phyloP scores from a whole-genome alignment of 164 flowering plant species.

The Magnolia changhungtana region DNA sequence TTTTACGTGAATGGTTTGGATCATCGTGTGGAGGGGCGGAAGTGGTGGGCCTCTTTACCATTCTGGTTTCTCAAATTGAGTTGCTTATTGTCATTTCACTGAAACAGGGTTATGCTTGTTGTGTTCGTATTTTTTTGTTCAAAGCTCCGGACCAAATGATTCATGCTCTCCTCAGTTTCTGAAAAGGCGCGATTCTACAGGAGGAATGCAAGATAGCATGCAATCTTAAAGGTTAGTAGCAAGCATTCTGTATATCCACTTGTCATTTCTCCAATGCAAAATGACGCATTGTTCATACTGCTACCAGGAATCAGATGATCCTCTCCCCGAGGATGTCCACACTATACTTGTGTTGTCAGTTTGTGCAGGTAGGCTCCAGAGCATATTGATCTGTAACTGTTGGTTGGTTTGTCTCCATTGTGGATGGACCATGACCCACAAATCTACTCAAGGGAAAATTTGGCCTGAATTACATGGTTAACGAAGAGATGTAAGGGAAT shows the following conservation, averaged over 20 bases:
- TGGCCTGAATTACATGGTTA: too few relatives aligned
- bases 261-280: neutral
- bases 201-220: conserved; percentile 32
- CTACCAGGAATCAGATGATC: too few relatives aligned
- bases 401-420: too few relatives aligned
- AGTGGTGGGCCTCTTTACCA: neutral
- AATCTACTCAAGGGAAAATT: too few relatives aligned
- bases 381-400: too few relatives aligned
- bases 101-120: conserved; percentile 78
- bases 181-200: conserved; percentile 29
- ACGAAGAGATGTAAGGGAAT: too few relatives aligned
- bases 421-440: too few relatives aligned
- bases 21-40: neutral
- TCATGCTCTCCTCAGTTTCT: conserved; percentile 27
- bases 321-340: too few relatives aligned
- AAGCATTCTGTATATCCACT: neutral
- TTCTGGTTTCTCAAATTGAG: neutral
- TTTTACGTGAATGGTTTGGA: neutral
- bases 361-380: too few relatives aligned
- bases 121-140: conserved; percentile 56
- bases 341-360: too few relatives aligned
- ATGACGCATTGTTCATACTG: too few relatives aligned
- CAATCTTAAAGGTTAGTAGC: conserved; percentile 12
- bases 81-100: conserved; percentile 8
- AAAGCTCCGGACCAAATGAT: conserved; percentile 36